Base-by-base conservation (phyloP, 2,329 filamentous ascomycete genomes). In the Fusarium tanahbumbuense region DNA sequence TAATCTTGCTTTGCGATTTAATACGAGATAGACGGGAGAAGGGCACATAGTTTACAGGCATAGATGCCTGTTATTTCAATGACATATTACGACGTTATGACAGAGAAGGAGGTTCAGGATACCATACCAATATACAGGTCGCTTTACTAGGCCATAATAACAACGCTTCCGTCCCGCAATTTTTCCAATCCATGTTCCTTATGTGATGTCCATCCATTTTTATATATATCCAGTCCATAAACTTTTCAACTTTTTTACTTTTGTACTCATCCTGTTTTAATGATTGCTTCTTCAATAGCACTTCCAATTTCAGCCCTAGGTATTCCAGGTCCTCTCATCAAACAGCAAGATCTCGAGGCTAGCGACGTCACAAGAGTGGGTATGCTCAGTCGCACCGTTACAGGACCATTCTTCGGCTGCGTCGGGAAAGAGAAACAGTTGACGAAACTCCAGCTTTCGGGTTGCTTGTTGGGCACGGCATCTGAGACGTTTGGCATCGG, bases 401-500 rank as follows among this genome's bases (percentile, higher is more conserved):
- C 40, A 13, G 56, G 56, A 8, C 50, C 54, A 8, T 69, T 45
- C 41, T 64, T 67, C 2, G 70, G 54, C 12, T 71, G 53, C 1
- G 63, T 50, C 3, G 67, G 63, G 34, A 73, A 69, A 0, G 67
- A 71, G 47, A 76, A 76, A 30, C 74, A 75, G 20, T 75, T 67
- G 34, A 75, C 73, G 8, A 75, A 75, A 20, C 73, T 75, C 73
- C 73, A 75, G 37, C 73, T 75, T n/a, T 75, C 73, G 2, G 73
- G 70, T 15, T 75, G 73, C 6, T 60, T 49, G 5, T 60, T 49
- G 5, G 70, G 44, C 4, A 62, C 23, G 16, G 49, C 40, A 2
- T 60, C 53, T 18, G 18, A 28, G 7, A 70, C 46, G 6, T 57
- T 44, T 7, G 53, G 56, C 48, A 63, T 58, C 1, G 60, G 45